Conservation (phyloP, 345 rosid species). For the Tarenaya hassleriana region DNA sequence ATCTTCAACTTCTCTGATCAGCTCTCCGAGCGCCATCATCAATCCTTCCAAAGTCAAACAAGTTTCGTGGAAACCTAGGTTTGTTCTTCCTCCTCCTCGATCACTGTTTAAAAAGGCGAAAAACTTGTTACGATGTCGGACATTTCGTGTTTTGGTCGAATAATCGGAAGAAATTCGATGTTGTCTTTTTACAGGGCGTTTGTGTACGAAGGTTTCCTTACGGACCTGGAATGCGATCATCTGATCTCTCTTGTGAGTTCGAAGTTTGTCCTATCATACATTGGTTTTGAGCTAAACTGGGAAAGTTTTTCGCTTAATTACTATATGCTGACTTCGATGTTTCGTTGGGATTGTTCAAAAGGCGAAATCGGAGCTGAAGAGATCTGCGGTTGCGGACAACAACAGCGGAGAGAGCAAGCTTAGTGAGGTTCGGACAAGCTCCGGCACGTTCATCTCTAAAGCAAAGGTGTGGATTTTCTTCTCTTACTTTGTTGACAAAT, state of each 20-base stretch:
- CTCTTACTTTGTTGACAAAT: background rate
- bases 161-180: background rate
- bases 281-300: constrained; percentile 13
- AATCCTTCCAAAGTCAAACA: constrained; percentile 85
- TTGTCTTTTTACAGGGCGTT: constrained; percentile 56
- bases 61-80: constrained; percentile 85
- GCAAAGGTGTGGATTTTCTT: constrained; percentile 48
- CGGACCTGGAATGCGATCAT: constrained; percentile 95
- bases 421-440: constrained; percentile 88
- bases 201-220: constrained; percentile 83
- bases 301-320: background rate
- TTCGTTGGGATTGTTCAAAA: constrained; percentile 20
- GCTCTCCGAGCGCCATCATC: constrained; percentile 55
- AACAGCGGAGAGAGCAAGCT: constrained; percentile 71
- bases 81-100: background rate
- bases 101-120: background rate
- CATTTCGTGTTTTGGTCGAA: background rate
- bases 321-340: constrained; percentile 5
- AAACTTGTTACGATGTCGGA: constrained; percentile 3
- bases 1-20: constrained; percentile 36
- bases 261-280: background rate
- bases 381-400: constrained; percentile 94
- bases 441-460: constrained; percentile 89
- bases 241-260: constrained; percentile 72
- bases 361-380: constrained; percentile 89